phyloP scores from a whole-genome alignment of 2,329 filamentous ascomycete species.

The Colletotrichum endophyticum region DNA sequence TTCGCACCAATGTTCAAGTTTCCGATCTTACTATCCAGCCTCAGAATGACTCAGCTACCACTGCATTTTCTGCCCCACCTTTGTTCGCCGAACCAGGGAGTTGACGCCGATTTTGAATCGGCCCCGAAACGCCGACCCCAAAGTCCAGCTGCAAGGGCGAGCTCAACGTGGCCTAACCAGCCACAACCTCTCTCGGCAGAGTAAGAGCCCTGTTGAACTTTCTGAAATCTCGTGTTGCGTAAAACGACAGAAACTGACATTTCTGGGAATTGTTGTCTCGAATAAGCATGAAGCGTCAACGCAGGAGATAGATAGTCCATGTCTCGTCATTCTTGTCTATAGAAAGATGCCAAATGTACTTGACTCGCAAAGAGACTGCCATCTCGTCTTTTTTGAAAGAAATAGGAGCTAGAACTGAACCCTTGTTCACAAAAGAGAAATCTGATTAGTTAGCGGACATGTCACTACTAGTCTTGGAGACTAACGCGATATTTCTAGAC shows the following conservation, averaged over 20 bases:
- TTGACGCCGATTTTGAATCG: not conserved
- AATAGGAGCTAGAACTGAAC: not conserved
- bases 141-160: not conserved
- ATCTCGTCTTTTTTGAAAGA: accelerated
- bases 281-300: accelerated
- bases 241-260: not conserved
- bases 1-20: not conserved
- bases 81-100: not conserved
- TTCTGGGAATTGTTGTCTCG: not conserved
- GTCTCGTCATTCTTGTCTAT: accelerated
- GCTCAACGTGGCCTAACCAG: accelerated
- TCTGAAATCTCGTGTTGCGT: accelerated
- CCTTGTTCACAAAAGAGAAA: not conserved
- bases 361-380: accelerated
- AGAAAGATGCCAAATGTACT: accelerated
- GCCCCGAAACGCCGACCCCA: not conserved
- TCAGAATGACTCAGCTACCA: not conserved
- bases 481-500: too few species aligned
- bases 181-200: not conserved
- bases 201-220: accelerated
- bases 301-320: accelerated
- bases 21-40: not conserved
- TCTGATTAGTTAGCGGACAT: accelerated
- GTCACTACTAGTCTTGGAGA: not conserved
- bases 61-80: not conserved